Percentiles rank a stretch among this genome's conserved stretches.
Conservation (phyloP, 176 grass and related monocot species). For the Elymus sibiricus region DNA sequence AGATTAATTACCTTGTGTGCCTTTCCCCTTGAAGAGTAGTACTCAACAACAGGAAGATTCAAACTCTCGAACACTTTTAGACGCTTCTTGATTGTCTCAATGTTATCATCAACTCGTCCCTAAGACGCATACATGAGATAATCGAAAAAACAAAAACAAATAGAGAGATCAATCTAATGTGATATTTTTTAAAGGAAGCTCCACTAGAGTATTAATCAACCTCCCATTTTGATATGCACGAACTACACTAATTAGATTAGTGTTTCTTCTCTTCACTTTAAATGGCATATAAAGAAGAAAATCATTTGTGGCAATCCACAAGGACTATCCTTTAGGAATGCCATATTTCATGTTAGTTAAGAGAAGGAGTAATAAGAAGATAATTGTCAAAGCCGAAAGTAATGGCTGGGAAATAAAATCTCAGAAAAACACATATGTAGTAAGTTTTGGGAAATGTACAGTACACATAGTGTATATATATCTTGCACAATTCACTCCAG, state of each 20-base stretch:
- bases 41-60: constrained; percentile 87
- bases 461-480: not conserved
- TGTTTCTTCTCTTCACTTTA: constrained; percentile 5
- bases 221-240: not conserved
- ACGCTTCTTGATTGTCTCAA: constrained; percentile 87
- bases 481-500: not conserved
- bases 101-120: constrained; percentile 98
- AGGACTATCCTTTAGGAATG: not conserved
- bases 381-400: not conserved
- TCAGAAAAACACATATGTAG: not conserved
- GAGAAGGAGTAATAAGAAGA: not conserved
- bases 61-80: constrained; percentile 83
- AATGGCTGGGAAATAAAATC: not conserved
- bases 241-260: not conserved
- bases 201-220: not conserved
- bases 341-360: not conserved
- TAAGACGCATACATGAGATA: constrained; percentile 29
- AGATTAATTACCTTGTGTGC: constrained; percentile 63
- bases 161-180: not conserved
- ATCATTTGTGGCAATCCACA: not conserved
- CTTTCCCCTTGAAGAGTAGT: constrained; percentile 87
- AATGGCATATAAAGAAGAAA: not conserved
- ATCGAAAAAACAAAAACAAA: not conserved
- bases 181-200: not conserved
- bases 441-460: not conserved